Percentiles rank a stretch among this genome's conserved stretches.
Evolutionary conservation across 148 eudicot species (phyloP).

Genomic region (Gaultheria prostrata): DNA sequence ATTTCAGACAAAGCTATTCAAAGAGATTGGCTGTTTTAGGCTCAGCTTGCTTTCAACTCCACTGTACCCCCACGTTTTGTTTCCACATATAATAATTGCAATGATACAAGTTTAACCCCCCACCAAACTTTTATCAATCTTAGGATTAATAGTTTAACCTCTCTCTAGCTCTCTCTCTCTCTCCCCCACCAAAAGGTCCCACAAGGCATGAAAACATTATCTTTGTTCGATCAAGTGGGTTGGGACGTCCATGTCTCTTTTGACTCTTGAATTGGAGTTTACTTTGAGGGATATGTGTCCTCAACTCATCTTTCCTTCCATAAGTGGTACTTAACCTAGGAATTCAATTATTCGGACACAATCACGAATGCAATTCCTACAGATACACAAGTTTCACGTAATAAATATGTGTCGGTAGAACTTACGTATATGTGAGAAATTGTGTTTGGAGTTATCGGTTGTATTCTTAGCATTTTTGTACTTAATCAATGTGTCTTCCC

Average conservation of each 20-base stretch:
- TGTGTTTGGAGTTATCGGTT: too few species aligned
- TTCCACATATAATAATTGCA: background rate
- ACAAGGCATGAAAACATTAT: background rate
- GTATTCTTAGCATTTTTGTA: too few species aligned
- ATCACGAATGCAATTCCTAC: too few species aligned
- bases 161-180: too few species aligned
- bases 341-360: too few species aligned
- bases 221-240: background rate
- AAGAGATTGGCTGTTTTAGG: background rate
- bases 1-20: background rate
- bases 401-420: too few species aligned
- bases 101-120: too few species aligned
- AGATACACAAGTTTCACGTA: too few species aligned
- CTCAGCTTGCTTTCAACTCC: background rate
- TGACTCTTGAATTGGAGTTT: constrained; percentile 9
- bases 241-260: background rate
- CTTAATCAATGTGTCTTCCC: background rate
- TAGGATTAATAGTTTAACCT: too few species aligned
- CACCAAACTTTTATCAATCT: too few species aligned
- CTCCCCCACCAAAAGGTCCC: background rate
- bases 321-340: background rate
- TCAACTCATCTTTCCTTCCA: background rate
- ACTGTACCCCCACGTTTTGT: constrained; percentile 7
- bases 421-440: too few species aligned
- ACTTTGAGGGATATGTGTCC: background rate